phyloP scores from a whole-genome alignment of 371 early-diverging fungal genomes.

The Mucor racemosus region DNA sequence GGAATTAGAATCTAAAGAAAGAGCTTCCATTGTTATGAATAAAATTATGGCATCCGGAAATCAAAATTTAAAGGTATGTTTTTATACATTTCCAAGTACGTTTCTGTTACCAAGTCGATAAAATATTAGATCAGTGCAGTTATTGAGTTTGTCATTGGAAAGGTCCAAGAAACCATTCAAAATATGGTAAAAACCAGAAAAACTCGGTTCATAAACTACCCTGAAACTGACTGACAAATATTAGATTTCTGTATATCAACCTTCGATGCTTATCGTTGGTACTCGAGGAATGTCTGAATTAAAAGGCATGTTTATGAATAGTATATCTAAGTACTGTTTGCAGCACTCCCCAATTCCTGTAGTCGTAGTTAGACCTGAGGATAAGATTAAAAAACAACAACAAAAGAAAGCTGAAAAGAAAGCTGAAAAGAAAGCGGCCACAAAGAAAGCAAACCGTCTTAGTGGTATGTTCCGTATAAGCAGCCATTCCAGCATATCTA shows the following conservation, averaged over 20 bases:
- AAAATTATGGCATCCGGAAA: slow-evolving; percentile 46
- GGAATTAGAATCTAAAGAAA: slow-evolving; percentile 51
- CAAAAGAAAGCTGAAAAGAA: slow-evolving; percentile 33
- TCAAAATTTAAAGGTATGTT: slow-evolving; percentile 37
- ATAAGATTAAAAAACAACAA: slow-evolving; percentile 50
- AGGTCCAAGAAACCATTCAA: slow-evolving; percentile 66
- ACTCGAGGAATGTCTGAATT: slow-evolving; percentile 63
- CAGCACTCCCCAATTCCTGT: slow-evolving; percentile 66
- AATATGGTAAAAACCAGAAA: slow-evolving; percentile 47
- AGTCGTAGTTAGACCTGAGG: slow-evolving; percentile 62
- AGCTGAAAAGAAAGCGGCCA: slow-evolving; percentile 30
- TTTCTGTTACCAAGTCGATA: too few relatives aligned
- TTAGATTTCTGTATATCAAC: slow-evolving; percentile 63
- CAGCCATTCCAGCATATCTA: slow-evolving; percentile 32
- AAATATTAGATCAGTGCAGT: slow-evolving; percentile 55
- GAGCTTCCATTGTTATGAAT: slow-evolving; percentile 54
- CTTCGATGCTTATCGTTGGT: slow-evolving; percentile 66
- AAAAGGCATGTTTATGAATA: slow-evolving; percentile 63
- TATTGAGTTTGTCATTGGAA: slow-evolving; percentile 66
- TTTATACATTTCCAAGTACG: too few relatives aligned
- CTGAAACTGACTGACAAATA: not conserved
- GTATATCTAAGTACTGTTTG: slow-evolving; percentile 63
- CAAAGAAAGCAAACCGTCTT: slow-evolving; percentile 45
- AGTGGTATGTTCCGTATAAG: slow-evolving; percentile 48
- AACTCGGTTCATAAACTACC: too few relatives aligned